A percentile compares a stretch with the other conserved stretches of the same genome.
Evolutionary conservation across 768 basidiomycete genomes (phyloP).

Genomic region (Cyclocybe cylindracea): DNA sequence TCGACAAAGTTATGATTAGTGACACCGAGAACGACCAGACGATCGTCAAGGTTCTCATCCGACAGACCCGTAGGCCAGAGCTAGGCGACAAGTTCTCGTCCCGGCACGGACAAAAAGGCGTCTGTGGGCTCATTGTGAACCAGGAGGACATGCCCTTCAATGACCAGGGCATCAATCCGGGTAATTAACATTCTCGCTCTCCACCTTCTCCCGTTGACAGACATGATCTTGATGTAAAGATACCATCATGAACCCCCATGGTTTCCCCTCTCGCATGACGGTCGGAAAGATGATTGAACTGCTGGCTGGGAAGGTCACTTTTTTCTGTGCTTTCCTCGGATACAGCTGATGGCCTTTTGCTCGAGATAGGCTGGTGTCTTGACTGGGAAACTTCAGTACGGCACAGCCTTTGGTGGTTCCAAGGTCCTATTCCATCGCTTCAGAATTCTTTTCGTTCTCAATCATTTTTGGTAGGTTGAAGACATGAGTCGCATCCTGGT

Average conservation of each 20-base stretch:
- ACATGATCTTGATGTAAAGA: slow-evolving; percentile 50
- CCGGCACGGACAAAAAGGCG: slow-evolving; percentile 97
- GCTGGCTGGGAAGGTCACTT: slow-evolving; percentile 83
- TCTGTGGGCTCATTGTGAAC: slow-evolving; percentile 97
- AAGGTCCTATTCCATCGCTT: too few species aligned
- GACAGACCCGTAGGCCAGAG: slow-evolving; percentile 95
- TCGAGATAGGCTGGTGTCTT: slow-evolving; percentile 80
- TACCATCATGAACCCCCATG: slow-evolving; percentile 99
- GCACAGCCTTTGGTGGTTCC: slow-evolving; percentile 96
- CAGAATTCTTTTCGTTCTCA: too few species aligned
- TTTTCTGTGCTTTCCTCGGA: background rate
- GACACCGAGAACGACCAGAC: slow-evolving; percentile 97
- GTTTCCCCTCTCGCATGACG: slow-evolving; percentile 99
- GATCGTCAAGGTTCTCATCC: slow-evolving; percentile 94
- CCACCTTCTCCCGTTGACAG: slow-evolving; percentile 3
- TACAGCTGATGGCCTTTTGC: slow-evolving; percentile 3
- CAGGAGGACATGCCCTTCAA: slow-evolving; percentile 99
- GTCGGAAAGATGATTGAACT: slow-evolving; percentile 99
- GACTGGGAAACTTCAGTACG: slow-evolving; percentile 86
- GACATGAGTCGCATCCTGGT: slow-evolving; percentile 98
- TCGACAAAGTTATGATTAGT: slow-evolving; percentile 98
- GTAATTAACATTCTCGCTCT: slow-evolving; percentile 39
- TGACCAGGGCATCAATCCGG: slow-evolving; percentile 93
- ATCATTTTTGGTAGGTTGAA: slow-evolving; percentile 70
- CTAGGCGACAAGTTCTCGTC: slow-evolving; percentile 99